These are phyloP conservation scores for Candida insectalens DNA, from an alignment of 805 yeast genomes.

Conservation along the genomic window DNA sequence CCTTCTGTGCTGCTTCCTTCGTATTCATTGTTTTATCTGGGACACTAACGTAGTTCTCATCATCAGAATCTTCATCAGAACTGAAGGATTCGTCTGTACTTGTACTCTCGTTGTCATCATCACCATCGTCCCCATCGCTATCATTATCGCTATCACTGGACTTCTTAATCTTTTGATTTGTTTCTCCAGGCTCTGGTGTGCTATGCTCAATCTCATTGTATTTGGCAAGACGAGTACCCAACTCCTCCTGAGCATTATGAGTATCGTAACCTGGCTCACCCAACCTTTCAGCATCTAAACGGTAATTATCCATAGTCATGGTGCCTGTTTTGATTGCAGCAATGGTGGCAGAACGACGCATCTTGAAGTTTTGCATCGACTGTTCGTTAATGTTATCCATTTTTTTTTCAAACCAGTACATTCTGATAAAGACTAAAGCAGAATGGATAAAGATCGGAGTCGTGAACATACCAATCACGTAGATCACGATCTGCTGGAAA, in stretches of 20 bases:
- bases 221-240: slow-evolving; percentile 14
- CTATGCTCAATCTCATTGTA: slow-evolving; percentile 2
- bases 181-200: neutral
- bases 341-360: slow-evolving; percentile 73
- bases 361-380: slow-evolving; percentile 69
- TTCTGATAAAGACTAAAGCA: slow-evolving; percentile 60
- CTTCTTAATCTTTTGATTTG: no score
- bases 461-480: slow-evolving; percentile 51
- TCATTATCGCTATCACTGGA: neutral
- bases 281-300: slow-evolving; percentile 4
- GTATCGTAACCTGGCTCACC: slow-evolving; percentile 12
- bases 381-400: slow-evolving; percentile 72
- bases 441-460: slow-evolving; percentile 90
- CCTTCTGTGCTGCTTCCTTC: neutral
- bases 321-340: slow-evolving; percentile 35
- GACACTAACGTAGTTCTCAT: neutral
- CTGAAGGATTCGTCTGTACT: neutral
- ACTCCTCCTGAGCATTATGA: slow-evolving; percentile 24
- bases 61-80: neutral
- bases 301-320: slow-evolving; percentile 18
- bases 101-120: neutral
- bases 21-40: slow-evolving; percentile 2
- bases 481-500: slow-evolving; percentile 76
- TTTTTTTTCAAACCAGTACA: slow-evolving; percentile 83
- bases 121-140: neutral